Base-by-base conservation (phyloP, 306 rosid genomes). In the Hippophae gyantsensis region DNA sequence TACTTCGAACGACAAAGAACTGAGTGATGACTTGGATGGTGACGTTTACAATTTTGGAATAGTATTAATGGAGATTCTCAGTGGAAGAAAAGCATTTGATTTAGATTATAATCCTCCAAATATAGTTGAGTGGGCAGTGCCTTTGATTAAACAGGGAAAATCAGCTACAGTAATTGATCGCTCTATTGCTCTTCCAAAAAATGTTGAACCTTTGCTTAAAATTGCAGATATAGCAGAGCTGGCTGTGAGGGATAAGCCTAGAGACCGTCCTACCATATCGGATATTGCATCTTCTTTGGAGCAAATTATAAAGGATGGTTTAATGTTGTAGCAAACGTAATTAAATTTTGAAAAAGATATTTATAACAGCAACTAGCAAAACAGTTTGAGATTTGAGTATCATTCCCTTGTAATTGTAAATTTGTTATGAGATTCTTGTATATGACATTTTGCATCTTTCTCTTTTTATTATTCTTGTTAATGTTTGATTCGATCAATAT, bases 21-120 rank as follows among this genome's bases (percentile, higher is more conserved):
- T 51, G 9, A 68, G 61, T 7, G 74, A 74, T 42, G 93, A 80
- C 69, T 44, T 82, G 54, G 79, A 54, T 43, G 66, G 72, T 1
- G 96, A 92, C 75, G 82, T 92, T 69, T 78, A 78, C 73, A 70
- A 67, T 54, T 88, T 83, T 18, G 95, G 99, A n/a, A 68, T 76
- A 50, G 94, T 92, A 7, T 68, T 92, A 63, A 74, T 92, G 0
- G 96, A 92, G 82, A 72, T 87, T 60, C 81, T 92, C 13, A 92
- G 94, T 52, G 99, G 99, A 72, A 82, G 99, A 63, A 88, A 88
- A 55, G 86, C 90, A 52, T 71, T 58, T 67, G 99, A 92, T 42
- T 73, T 66, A 60, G 99, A 92, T 56, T 78, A 64, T 56, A 68
- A 62, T 42, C 93, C 82, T 65, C 81, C 93, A 0, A 72, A 80